Base-by-base conservation (phyloP, 176 grass and related monocot species). In the Saccharum spontaneum region DNA sequence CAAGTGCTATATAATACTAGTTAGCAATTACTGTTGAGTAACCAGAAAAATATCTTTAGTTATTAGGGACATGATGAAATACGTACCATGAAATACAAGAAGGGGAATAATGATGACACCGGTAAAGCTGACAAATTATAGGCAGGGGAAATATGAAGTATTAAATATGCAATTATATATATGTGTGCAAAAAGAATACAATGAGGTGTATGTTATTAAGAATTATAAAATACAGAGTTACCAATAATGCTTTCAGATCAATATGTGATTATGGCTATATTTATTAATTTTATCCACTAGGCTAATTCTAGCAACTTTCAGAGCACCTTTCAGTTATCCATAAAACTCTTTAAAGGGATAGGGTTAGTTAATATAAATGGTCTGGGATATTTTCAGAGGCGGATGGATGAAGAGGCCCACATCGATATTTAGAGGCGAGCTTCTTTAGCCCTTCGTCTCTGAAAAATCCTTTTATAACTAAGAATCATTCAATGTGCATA, bases 51-150 rank as follows among this genome's bases (percentile, higher is more conserved):
- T 1, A 59, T 59, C 8, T 60, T 23, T 60, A n/a, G 55, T 52
- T 52, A 52, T 18, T 54, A 54, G 16, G 17, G 64, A 1, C 17
- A 17, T 4, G 39, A 26, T 13, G 3, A 43, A 36, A 76, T 79
- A 86, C 90, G 12, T 90, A 95, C 93, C 90, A 95, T 92, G 73
- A 95, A 95, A 84, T 95, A 92, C 71, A 95, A 64, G 83, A 86
- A 95, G 65, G 93, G 93, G 62, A 95, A 95, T 80, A 95, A 46
- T 1, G 85, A 90, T 79, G 88, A 85, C 84, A 90, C 83, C 26
- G 90, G 87, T 14, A 95, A 86, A 75, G 86, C 93, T 92, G 90
- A 70, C 86, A 90, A 85, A 62, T 24, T 26, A 12, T 26, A 26
- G n/a, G 59, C 59, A 62, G 59, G 23, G 0, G 23, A 61, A 13